Conservation (phyloP, 495 filamentous ascomycete species). For the Parathielavia hyrcaniae region DNA sequence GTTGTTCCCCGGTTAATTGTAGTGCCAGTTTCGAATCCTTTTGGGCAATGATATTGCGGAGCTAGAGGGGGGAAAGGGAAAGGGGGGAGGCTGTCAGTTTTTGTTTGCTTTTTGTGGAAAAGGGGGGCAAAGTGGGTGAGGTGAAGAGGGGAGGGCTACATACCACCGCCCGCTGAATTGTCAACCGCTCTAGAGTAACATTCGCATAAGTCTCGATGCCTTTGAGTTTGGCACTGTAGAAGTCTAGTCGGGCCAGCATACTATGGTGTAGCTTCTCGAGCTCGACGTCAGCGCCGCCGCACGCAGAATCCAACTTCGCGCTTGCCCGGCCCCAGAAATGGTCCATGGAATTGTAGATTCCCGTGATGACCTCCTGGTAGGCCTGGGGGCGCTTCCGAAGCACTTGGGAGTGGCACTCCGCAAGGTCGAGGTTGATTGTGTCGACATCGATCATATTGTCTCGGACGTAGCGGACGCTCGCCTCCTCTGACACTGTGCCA, state of each 20-base stretch:
- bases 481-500: conserved; percentile 46
- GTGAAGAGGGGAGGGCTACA: too few species aligned
- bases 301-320: conserved; percentile 6
- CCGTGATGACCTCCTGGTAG: conserved; percentile 47
- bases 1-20: conserved; percentile 51
- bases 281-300: conserved; percentile 23
- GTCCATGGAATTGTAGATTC: conserved; percentile 40
- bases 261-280: conserved; percentile 39
- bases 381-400: conserved; percentile 55
- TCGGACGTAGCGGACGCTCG: conserved; percentile 37
- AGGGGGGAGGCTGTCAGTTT: too few species aligned
- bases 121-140: too few species aligned
- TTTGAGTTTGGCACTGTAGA: conserved; percentile 49
- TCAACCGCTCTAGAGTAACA: conserved; percentile 47
- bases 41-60: conserved; percentile 55
- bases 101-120: too few species aligned
- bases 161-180: conserved; percentile 50
- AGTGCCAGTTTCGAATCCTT: conserved; percentile 52
- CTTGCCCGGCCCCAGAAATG: conserved; percentile 34
- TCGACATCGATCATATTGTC: conserved; percentile 47
- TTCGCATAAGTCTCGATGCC: conserved; percentile 53
- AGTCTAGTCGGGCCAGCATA: conserved; percentile 46
- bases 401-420: conserved; percentile 52
- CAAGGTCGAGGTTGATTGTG: conserved; percentile 50
- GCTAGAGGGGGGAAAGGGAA: too few species aligned